Base-by-base conservation (phyloP, 2,329 filamentous ascomycete species). In the Cladophialophora carrionii region DNA sequence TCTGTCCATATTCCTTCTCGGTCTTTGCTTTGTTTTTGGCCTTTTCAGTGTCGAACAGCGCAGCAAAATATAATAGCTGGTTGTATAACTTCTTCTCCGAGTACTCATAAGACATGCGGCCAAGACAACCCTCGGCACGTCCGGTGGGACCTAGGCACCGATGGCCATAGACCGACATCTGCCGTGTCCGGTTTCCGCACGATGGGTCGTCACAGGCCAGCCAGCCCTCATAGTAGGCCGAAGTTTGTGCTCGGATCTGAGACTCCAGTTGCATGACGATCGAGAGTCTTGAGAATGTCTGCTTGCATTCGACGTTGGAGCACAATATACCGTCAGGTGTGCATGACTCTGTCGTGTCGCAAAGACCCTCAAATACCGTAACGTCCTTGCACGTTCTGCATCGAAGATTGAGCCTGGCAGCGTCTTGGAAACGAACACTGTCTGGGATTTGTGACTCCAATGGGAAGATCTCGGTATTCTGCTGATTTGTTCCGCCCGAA, bases 381-480 rank as follows among this genome's bases (percentile, higher is more conserved):
- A 83, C 81, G 49, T 85, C 80, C 73, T 90, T 91, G 84, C 95
- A 99, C 66, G 83, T 83, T 68, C 92, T 87, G 80, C 95, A 99
- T 63, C 89, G 88, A 54, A 99, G 84, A 10, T 83, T 83, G 4
- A 99, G 83, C 14, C 92, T 88, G 17, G 85, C 82, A 72, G 92
- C 92, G 73, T 93, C 87, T 71, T 89, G 87, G 79, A 97, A 99
- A 63, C 95, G 91, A 57, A 96, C 86, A 31, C 90, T 87, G 75
- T 99, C 95, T 1, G 94, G 91, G 67, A 98, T 92, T 75, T 97
- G 95, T 5, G 91, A 95, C 78, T 99, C 95, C 1, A 99, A 85
- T 0, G 94, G 93, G 74, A 93, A 90, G 70, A 99, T 91, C 73
- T 94, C 90, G 26, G 87, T 80, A 71, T 88, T 77, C 64, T 79